Evolutionary conservation across 805 yeast species (phyloP).

Genomic region (Saturnispora diversa): DNA sequence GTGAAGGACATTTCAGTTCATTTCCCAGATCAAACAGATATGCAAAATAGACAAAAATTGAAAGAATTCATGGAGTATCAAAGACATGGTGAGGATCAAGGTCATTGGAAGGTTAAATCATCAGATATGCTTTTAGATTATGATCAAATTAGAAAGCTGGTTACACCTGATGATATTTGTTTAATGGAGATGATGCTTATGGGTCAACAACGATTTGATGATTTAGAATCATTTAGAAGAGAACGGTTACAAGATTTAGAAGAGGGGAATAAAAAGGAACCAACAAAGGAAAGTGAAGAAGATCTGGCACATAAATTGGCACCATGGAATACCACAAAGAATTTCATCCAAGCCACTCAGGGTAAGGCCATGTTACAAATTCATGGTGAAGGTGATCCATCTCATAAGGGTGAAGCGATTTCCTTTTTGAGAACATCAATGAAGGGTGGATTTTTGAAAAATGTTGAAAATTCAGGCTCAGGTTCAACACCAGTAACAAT

Average conservation of each 20-base stretch:
- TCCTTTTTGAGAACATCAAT: slow-evolving; percentile 86
- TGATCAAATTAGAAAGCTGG: slow-evolving; percentile 72
- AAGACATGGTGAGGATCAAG: slow-evolving; percentile 88
- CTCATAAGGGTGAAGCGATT: slow-evolving; percentile 83
- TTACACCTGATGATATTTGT: slow-evolving; percentile 85
- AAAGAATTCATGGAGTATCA: slow-evolving; percentile 98
- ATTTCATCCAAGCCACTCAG: slow-evolving; percentile 88
- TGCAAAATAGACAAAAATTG: slow-evolving; percentile 91
- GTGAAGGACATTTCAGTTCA: slow-evolving; percentile 85
- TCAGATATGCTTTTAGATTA: slow-evolving; percentile 64
- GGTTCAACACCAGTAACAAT: slow-evolving; percentile 17
- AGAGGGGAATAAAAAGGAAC: slow-evolving; percentile 18
- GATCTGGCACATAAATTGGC: slow-evolving; percentile 78
- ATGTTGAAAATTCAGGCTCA: slow-evolving; percentile 16
- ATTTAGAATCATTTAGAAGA: slow-evolving; percentile 49
- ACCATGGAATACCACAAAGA: slow-evolving; percentile 90
- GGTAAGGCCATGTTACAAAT: slow-evolving; percentile 95
- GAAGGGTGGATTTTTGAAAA: slow-evolving; percentile 74
- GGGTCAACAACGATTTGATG: slow-evolving; percentile 85
- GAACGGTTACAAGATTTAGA: slow-evolving; percentile 29
- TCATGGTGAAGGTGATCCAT: slow-evolving; percentile 91
- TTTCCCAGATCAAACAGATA: slow-evolving; percentile 95
- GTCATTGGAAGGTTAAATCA: slow-evolving; percentile 82
- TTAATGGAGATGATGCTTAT: slow-evolving; percentile 86
- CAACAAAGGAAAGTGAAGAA: slow-evolving; percentile 38